Evolutionary conservation across 2,329 filamentous ascomycete species (phyloP), one percentile per base, ranked within the genome.

Genomic region (Laburnicola sp.): DNA sequence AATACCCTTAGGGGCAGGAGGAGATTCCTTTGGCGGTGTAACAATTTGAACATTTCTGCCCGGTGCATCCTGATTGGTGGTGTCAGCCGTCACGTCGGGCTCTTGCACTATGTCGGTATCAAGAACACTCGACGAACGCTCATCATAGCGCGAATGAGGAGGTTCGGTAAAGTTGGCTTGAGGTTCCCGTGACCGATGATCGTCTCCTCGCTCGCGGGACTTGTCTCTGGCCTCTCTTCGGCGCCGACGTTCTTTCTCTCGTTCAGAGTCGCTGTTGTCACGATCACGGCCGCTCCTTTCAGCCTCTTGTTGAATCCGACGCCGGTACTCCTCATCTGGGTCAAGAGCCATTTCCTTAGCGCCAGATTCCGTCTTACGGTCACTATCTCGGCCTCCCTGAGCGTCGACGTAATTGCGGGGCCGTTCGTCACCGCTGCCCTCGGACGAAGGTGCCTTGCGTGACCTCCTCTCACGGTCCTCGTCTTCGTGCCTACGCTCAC

Each of bases 1-100:
- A 50, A 97, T 97, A 11, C 91, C 87, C 72, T 88, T 94, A 4
- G 51, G 51, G 9, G 52, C 90, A 16, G 84, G 82, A 58, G 89
- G 88, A 35, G 82, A 80, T 16, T 89, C 86, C 48, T 72, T 86
- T 2, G 79, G 87, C 1, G 89, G 89, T 4, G 88, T 87, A 16
- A 94, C 88, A 3, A 94, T 80, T 34, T 76, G 74, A 4, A 80
- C 76, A 31, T 58, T 57, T 53, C 75, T 75, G 38, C 53, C 62
- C 21, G 62, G 53, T 21, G 61, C 54, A 25, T 63, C 59, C 10
- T 53, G 58, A n/a, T n/a, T n/a, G n/a, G n/a, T n/a, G n/a, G n/a
- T n/a, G 42, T 63, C 60, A 11, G 43, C 43, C 8, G 70, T 34
- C 1, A 63, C 56, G 21, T 69, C 70, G 3, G 70, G 71, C 45